Base-by-base conservation (phyloP, 768 basidiomycete species). In the Collybiopsis confluens region DNA sequence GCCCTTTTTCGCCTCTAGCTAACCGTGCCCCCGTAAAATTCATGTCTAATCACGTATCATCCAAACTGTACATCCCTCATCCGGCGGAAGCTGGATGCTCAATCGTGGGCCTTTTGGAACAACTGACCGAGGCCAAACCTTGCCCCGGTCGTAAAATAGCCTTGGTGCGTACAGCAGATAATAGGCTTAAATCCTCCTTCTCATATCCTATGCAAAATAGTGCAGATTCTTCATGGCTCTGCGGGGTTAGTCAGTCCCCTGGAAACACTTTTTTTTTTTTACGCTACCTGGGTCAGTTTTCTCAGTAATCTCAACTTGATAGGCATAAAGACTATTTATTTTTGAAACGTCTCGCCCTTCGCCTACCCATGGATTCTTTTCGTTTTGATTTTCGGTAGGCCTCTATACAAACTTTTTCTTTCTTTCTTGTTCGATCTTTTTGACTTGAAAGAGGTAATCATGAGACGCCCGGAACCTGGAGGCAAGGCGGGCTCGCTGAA, bases 321-420 rank as follows among this genome's bases (percentile, higher is more conserved):
- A 92, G 90, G 62, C 90, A 92, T 67, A 91, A 91, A 61, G 86
- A 92, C 64, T 92, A 92, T 69, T 65, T 92, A 45, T 91, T 86
- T 72, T 86, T 88, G 67, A 85, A 84, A 62, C 80, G 78, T 13
- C 80, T 92, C 18, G 88, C 87, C 2, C 64, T 67, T 36, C 74
- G 71, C 35, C 67, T 91, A 13, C 85, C 88, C 0, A 62, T 88
- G 21, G 90, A 93, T 65, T 91, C 89, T 2, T 91, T 92, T 65
- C 79, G 90, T 28, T 91, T 93, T 62, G 90, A 93, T 66, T 93
- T 93, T 69, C 81, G 89, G 88, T 90, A 62, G 53, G 80, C 27
- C 24, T 15, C 15, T 33, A 33, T 15, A 33, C 15, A 35, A 27
- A 10, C 40, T 38, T 28, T 16, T 23, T 21, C 18, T 21, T 44